These are phyloP conservation scores for Barbarea vulgaris DNA, from an alignment of 345 rosid species.

Conservation along the genomic window DNA sequence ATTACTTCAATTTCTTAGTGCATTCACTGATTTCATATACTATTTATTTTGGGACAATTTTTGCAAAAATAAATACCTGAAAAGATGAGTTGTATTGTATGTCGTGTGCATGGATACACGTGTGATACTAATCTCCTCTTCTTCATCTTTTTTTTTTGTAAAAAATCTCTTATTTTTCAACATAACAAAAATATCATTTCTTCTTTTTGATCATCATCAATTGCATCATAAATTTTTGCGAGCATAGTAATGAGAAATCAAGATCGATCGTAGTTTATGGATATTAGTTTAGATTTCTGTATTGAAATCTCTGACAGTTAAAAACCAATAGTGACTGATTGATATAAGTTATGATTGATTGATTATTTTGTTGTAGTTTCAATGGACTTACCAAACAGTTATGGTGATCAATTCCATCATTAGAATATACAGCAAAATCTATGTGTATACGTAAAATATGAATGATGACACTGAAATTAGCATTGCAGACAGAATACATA, in stretches of 20 bases:
- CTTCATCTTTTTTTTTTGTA: too few species aligned
- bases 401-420: not conserved
- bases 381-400: not conserved
- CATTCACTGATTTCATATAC: constrained; percentile 25
- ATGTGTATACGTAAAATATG: not conserved
- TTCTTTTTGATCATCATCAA: constrained; percentile 19
- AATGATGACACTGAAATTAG: too few species aligned
- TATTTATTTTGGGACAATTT: not conserved
- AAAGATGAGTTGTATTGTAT: constrained; percentile 35
- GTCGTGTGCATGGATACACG: constrained; percentile 49
- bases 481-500: too few species aligned
- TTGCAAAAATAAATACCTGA: not conserved
- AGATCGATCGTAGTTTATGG: not conserved
- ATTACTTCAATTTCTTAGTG: constrained; percentile 33
- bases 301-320: not conserved
- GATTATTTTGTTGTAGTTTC: constrained; percentile 2
- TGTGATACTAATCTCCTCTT: constrained; percentile 41
- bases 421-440: not conserved
- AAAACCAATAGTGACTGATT: not conserved
- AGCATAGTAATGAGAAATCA: not conserved
- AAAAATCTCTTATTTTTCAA: constrained; percentile 26
- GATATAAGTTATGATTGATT: not conserved
- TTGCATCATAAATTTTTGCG: not conserved
- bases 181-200: not conserved
- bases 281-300: not conserved